Evolutionary conservation across 129 eudicot species (phyloP), one percentile per base, ranked within the genome.

Genomic region (Tagetes erecta): DNA sequence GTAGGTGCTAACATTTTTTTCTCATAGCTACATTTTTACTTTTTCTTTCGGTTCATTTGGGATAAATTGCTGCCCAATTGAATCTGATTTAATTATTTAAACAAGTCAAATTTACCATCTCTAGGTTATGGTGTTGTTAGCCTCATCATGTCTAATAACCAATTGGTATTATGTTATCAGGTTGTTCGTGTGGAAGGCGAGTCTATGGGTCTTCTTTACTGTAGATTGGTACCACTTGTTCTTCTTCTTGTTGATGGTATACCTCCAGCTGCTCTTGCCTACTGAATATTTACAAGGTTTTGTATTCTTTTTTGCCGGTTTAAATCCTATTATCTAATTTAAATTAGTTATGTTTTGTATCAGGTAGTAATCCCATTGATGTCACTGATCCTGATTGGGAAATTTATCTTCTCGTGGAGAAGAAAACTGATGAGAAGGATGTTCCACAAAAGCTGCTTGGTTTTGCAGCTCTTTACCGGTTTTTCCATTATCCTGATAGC

Each of bases 361-460:
- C 92, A 95, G 99, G 99, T 83, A 95, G 99, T 88, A 95, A 86
- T 79, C 97, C 99, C 11, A 91, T 95, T 67, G 99, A 95, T 67
- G 87, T 95, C 20, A 88, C 88, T 20, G 99, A 95, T 83, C 96
- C 99, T 40, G 81, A 84, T 13, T 95, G 99, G 99, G 94, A 91
- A 81, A 64, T 95, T 55, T 90, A 86, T 74, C 83, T 91, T 41
- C 1, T 91, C 20, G 83, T 91, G 71, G 86, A 85, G 81, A 87
- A 85, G 73, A 83, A 57, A 67, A 76, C 38, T 13, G 76, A 77
- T 81, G 70, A 55, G 46, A 73, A 68, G 55, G 90, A 82, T 9
- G 64, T 13, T 64, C 83, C 66, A 60, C 63, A 27, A 40, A 82
- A 68, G 71, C 76, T 95, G 77, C 80, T 95, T 68, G 99, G 96